These are phyloP conservation scores for Volvox reticuliferus DNA, from an alignment of 139 green algal genomes.

Conservation along the genomic window DNA sequence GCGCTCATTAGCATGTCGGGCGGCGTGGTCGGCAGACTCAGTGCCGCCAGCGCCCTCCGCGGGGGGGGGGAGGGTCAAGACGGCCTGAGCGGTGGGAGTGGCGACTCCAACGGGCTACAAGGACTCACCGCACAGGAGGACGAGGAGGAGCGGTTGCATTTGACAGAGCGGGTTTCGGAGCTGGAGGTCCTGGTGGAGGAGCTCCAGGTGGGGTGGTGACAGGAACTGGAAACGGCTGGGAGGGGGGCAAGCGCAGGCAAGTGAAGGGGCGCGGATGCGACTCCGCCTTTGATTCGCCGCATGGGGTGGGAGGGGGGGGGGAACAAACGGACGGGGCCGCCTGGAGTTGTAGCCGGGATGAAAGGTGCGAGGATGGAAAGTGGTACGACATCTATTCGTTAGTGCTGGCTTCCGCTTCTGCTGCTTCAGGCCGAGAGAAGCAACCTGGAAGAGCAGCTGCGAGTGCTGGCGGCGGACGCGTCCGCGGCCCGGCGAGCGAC, in stretches of 20 bases:
- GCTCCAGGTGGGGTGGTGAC: constrained; percentile 10
- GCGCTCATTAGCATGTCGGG: constrained; percentile 13
- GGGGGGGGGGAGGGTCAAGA: not conserved
- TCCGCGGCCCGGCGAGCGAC: not conserved
- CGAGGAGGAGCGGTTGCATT: constrained; percentile 2
- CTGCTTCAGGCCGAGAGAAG: not conserved
- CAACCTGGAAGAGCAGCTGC: constrained; percentile 31
- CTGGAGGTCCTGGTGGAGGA: constrained; percentile 22
- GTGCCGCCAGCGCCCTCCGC: not conserved
- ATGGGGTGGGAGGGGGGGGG: not conserved
- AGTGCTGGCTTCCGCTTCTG: no score
- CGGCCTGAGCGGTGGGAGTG: not conserved
- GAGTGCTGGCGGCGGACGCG: not conserved
- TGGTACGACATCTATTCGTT: no score
- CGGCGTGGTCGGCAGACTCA: not conserved
- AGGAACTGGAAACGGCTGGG: not conserved
- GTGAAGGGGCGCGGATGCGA: no score
- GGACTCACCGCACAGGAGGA: not conserved
- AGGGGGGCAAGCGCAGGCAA: no score
- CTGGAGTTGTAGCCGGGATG: no score
- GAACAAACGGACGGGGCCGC: no score
- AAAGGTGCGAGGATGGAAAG: no score
- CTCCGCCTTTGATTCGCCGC: no score
- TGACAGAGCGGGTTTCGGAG: not conserved
- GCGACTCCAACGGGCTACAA: no score